phyloP scores from a whole-genome alignment of 2,329 filamentous ascomycete genomes.

The Cordyceps tenuipes region DNA sequence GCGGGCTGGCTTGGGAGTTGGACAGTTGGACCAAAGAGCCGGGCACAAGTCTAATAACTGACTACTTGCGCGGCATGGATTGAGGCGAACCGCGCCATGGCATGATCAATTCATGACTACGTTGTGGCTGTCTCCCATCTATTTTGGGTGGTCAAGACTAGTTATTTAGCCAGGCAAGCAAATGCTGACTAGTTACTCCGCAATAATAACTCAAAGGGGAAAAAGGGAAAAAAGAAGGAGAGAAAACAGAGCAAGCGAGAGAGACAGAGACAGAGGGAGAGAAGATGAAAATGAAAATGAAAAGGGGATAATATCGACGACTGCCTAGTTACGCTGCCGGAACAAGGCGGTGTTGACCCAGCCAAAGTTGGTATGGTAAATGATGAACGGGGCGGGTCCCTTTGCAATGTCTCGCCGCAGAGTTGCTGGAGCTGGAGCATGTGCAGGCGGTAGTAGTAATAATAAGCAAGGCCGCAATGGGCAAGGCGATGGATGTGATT shows the following conservation, averaged over 20 bases:
- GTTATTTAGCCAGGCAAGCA: too few species aligned
- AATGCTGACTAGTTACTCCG: too few species aligned
- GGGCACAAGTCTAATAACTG: not conserved
- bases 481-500: not conserved
- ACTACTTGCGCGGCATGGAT: not conserved
- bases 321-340: too few species aligned
- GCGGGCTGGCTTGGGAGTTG: not conserved
- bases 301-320: too few species aligned
- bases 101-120: not conserved
- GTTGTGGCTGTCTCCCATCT: not conserved
- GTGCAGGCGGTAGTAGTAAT: constrained; percentile 4
- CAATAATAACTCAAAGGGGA: too few species aligned
- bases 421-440: not conserved
- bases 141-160: too few species aligned
- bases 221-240: too few species aligned
- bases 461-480: not conserved
- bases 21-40: not conserved
- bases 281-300: too few species aligned
- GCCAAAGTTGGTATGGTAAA: not conserved
- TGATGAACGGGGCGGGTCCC: not conserved
- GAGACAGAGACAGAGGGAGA: too few species aligned
- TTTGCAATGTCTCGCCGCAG: not conserved
- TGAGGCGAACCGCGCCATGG: not conserved
- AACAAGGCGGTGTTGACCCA: not conserved
- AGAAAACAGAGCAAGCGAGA: too few species aligned